Percentiles rank a stretch among this genome's conserved stretches.
phyloP scores from a whole-genome alignment of 2,329 filamentous ascomycete genomes.

The Lachnellula occidentalis region DNA sequence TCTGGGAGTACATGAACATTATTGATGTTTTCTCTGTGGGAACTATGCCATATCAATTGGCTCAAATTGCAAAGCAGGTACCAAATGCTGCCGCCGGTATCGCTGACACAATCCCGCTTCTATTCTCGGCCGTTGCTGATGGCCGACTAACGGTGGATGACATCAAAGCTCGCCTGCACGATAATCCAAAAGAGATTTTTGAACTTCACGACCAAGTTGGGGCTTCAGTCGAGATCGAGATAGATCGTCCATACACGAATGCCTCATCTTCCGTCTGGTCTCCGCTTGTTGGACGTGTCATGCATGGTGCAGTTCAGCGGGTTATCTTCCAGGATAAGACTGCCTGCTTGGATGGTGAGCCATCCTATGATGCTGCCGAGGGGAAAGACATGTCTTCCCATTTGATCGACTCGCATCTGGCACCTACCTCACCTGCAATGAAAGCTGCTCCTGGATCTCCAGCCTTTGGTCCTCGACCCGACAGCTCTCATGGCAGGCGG shows the following conservation, averaged over 20 bases:
- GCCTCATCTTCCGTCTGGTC: constrained; percentile 54
- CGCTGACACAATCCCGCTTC: constrained; percentile 65
- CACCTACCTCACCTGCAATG: constrained; percentile 51
- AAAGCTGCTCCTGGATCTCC: constrained; percentile 38
- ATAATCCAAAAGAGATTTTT: constrained; percentile 76
- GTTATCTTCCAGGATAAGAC: constrained; percentile 72
- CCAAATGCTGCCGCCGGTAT: constrained; percentile 61
- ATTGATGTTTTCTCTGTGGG: constrained; percentile 79
- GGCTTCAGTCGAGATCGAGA: constrained; percentile 67
- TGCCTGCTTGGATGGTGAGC: constrained; percentile 66
- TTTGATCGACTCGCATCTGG: constrained; percentile 36
- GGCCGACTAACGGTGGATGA: constrained; percentile 70
- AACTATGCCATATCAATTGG: constrained; percentile 72
- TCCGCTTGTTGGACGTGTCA: constrained; percentile 62
- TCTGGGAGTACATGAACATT: constrained; percentile 67
- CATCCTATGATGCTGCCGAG: constrained; percentile 49
- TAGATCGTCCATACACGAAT: constrained; percentile 64
- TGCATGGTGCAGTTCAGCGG: constrained; percentile 66
- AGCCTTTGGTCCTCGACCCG: constrained; percentile 28
- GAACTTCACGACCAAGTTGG: constrained; percentile 76
- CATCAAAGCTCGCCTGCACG: constrained; percentile 64
- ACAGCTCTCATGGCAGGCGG: constrained; percentile 32
- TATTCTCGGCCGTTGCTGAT: constrained; percentile 70
- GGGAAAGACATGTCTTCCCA: constrained; percentile 75
- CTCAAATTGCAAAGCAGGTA: constrained; percentile 47